Evolutionary conservation across 2,329 filamentous ascomycete species (phyloP), one percentile per base, ranked within the genome.

Genomic region (Nemania sp.): DNA sequence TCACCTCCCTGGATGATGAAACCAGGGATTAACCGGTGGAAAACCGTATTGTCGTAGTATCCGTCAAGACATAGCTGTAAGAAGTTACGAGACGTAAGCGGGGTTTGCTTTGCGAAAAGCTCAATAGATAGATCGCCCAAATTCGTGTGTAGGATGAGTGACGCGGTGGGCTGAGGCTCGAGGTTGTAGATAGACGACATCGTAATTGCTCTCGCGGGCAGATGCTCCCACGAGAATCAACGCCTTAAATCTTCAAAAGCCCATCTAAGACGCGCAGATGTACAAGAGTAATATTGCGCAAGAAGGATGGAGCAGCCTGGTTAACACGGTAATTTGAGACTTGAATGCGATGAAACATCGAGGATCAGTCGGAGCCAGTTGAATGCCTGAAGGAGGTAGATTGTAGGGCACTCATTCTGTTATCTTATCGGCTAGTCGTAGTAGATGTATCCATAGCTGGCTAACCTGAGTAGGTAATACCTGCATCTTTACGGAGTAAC

Each of bases 1-100:
- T 99, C 94, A 51, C 94, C 94, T 24, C 93, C 94, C 68, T 99
- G 94, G 9, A 97, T 77, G 59, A 99, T 90, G 72, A 99, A 99
- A 46, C 89, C 89, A 0, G 92, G 90, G 0, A 96, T 86, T 5
- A 97, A 80, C 20, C 94, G 90, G 75, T 99, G 94, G 75, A 99
- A 99, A 58, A 94, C 86, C 0, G 92, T 97, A 68, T 88, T 86
- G 65, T 91, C 87, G 77, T 97, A 99, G 77, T 97, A 97, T 63
- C 91, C 91, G 70, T 99, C 92, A 63, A 97, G 82, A 69, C 90
- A 94, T 67, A 92, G 88, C 72, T 99, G 94, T 31, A 99, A 81
- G 73, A 99, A 99, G 76, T 97, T 97, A 64, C 93, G 91, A 68
- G 88, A 91, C 22, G 94, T 89, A 58, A 97, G 80, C 7, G 94